phyloP scores from a whole-genome alignment of 2,329 filamentous ascomycete species.

The Teratosphaeria gauchensis region DNA sequence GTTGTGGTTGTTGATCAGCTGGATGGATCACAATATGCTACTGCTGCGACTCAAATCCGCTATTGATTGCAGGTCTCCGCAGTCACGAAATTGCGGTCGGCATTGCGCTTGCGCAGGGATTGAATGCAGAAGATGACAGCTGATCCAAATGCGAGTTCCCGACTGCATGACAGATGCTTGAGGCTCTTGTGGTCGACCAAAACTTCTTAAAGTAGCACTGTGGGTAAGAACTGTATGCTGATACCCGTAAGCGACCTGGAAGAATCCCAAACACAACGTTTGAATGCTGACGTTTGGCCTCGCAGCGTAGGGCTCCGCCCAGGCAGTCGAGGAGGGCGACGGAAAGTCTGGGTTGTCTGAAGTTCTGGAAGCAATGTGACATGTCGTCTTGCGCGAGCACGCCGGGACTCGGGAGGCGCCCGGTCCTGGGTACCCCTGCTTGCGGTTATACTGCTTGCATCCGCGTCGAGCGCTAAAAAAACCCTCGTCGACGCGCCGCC shows the following conservation, averaged over 20 bases:
- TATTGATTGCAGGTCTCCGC: not conserved
- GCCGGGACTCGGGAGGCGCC: not conserved
- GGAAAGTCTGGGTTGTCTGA: not conserved
- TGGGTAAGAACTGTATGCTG: not conserved
- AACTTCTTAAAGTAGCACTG: not conserved
- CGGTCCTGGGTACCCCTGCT: not conserved
- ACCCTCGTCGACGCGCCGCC: not conserved
- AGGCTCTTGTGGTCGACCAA: not conserved
- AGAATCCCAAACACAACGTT: not conserved
- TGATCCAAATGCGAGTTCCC: not conserved
- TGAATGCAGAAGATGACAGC: not conserved
- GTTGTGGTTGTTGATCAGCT: not conserved
- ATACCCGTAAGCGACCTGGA: not conserved
- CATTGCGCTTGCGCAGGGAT: not conserved
- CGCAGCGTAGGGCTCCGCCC: not conserved
- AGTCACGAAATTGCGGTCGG: not conserved
- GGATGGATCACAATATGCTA: not conserved
- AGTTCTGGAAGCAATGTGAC: not conserved
- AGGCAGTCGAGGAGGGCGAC: not conserved
- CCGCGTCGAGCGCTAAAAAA: not conserved
- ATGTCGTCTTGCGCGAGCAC: not conserved
- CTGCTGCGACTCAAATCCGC: not conserved
- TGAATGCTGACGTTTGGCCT: not conserved
- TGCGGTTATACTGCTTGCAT: not conserved
- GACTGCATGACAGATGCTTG: not conserved